Base-by-base conservation (phyloP, 2,329 filamentous ascomycete species). In the Fusarium protoensiforme region DNA sequence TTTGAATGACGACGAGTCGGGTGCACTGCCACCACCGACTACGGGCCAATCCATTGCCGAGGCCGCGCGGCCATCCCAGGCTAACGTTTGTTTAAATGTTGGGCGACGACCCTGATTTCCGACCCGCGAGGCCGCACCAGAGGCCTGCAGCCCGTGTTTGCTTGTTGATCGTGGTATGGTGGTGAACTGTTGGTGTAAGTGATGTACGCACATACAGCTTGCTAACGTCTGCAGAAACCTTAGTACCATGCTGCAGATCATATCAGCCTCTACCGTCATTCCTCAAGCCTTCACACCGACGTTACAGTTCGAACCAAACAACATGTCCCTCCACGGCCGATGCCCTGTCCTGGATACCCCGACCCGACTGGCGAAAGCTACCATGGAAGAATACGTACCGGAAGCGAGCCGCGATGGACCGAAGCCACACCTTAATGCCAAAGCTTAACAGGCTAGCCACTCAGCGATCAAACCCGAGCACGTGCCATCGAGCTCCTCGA, bases 1-100 rank as follows among this genome's bases (percentile, higher is more conserved):
- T 33, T 35, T 41, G 35, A 41, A 39, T 67, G 71, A 74, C 68
- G 71, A 72, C 65, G 68, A 56, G 61, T 27, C 48, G 61, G 71
- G 51, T 74, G 71, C 71, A 74, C 71, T 74, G 71, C 71, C 71
- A 74, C 71, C 71, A 69, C 71, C 51, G 68, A 72, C 61, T 74
- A 72, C 68, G 68, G 56, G 68, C 71, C 64, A 58, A 68, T n/a
- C 46, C 48, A 58, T 66, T 72, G 58, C 56, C 71, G 60, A 74
- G 71, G 71, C 71, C 71, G 71, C 71, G 71, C 71, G 71, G 71
- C 71, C 71, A 72, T 63, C 33, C 24, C 29, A 54, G 48, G 36
- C 64, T 41, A 62, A 31, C n/a, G 20, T 14, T 46, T 59, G 38
- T 68, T 73, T 68, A 73, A 74, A 70, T 35, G 29, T 18, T 20